Evolutionary conservation across 805 yeast species (phyloP).

Genomic region (Scheffersomyces amazonensis): DNA sequence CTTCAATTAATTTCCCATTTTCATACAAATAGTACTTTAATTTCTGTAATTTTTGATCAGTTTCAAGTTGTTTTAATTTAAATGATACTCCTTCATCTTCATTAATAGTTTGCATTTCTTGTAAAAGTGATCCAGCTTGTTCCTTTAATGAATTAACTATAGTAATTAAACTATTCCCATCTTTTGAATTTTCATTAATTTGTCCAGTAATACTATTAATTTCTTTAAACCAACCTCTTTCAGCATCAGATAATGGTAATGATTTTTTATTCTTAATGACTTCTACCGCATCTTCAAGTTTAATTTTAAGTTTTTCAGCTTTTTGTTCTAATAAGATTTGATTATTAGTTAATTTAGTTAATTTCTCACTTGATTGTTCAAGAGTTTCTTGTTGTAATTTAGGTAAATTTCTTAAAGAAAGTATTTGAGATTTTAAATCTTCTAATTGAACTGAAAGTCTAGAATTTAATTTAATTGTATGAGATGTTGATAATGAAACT

Average conservation of each 20-base stretch:
- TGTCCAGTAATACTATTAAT: slow-evolving; percentile 22
- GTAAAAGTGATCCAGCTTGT: slow-evolving; percentile 16
- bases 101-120: not conserved
- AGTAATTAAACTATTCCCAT: slow-evolving; percentile 9
- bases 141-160: slow-evolving; percentile 13
- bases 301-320: slow-evolving; percentile 16
- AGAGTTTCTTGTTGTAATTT: not conserved
- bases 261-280: slow-evolving; percentile 15
- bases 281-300: slow-evolving; percentile 20
- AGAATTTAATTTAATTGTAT: slow-evolving; percentile 15
- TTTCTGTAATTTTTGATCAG: slow-evolving; percentile 11
- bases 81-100: not conserved
- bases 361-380: slow-evolving; percentile 5
- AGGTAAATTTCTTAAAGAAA: slow-evolving; percentile 5
- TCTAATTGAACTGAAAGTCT: slow-evolving; percentile 19
- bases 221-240: slow-evolving; percentile 36
- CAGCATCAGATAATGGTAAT: slow-evolving; percentile 33
- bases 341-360: slow-evolving; percentile 12
- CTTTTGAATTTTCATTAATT: slow-evolving; percentile 6
- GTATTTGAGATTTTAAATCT: slow-evolving; percentile 19
- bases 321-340: slow-evolving; percentile 21
- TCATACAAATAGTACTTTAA: slow-evolving; percentile 15
- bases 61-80: slow-evolving; percentile 14
- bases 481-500: slow-evolving; percentile 13
- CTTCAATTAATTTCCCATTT: slow-evolving; percentile 16